phyloP scores from a whole-genome alignment of 257 asterid species.

The Ophiorrhiza pumila region DNA sequence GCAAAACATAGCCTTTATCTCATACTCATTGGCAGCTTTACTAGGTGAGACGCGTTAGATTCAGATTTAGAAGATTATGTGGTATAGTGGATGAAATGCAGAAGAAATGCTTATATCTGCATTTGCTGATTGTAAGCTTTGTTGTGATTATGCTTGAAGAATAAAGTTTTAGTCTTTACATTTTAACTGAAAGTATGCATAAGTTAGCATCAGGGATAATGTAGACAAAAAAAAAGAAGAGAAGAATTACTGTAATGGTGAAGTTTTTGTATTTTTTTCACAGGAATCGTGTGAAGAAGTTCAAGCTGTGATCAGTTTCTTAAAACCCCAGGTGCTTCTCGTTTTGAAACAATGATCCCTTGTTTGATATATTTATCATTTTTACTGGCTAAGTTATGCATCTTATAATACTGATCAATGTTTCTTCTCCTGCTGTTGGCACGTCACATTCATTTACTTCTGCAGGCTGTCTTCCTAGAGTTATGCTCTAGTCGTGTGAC shows the following conservation, averaged over 20 bases:
- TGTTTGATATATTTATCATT: slow-evolving; percentile 9
- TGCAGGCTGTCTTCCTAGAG: slow-evolving; percentile 87
- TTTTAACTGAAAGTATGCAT: not conserved
- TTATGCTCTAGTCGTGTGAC: slow-evolving; percentile 76
- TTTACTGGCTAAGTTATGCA: slow-evolving; percentile 18
- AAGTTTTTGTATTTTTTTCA: slow-evolving; percentile 7
- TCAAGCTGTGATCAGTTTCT: slow-evolving; percentile 65
- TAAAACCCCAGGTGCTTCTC: slow-evolving; percentile 69
- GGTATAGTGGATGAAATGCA: not conserved
- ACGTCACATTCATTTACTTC: slow-evolving; percentile 1
- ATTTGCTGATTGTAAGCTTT: not conserved
- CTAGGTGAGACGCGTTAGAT: not conserved
- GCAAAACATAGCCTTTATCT: not conserved
- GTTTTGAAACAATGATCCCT: slow-evolving; percentile 14
- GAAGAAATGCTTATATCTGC: not conserved
- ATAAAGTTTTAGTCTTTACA: not conserved
- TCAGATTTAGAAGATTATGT: not conserved
- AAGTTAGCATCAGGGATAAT: not conserved
- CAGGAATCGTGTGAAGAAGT: slow-evolving; percentile 94
- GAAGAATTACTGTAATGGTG: not conserved
- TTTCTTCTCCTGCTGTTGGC: not conserved
- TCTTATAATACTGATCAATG: not conserved
- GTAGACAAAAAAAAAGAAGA: not conserved
- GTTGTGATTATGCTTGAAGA: not conserved
- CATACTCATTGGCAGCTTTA: no score